Base-by-base conservation (phyloP, 306 rosid species). In the Vigna radiata region DNA sequence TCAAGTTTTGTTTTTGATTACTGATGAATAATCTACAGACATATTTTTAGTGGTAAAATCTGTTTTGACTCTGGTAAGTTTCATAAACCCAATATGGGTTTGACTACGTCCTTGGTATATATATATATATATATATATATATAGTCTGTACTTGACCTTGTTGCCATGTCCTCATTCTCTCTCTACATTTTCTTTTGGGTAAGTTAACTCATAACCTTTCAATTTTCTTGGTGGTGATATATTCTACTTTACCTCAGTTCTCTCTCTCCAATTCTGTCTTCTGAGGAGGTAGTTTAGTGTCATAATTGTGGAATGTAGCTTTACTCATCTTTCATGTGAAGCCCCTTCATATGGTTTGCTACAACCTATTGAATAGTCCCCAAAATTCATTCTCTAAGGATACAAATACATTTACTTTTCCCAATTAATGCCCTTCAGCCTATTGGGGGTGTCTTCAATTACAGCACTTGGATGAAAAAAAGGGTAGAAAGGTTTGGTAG, bases 291-390 rank as follows among this genome's bases (percentile, higher is more conserved):
- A 79, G 89, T 77, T 85, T 73, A 29, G 31, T 75, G 75, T 73
- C 85, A 82, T 85, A 81, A 81, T 83, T 89, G 81, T 85, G 85
- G 87, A 87, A 71, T 75, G 56, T 70, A 48, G 79, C 88, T 88
- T 85, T 84, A 70, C 88, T 87, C 88, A 69, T 83, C 52, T 84
- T 79, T 71, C 84, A 83, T 76, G 82, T 82, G 88, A 87, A 83
- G 69, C 72, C 74, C 31, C 81, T 86, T 82, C 52, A 56, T 56
- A 56, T 78, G 62, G 77, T 73, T 73, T 81, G 83, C 84, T 65
- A 71, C 75, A 74, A 69, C 73, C 59, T 55, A 77, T 77, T 83
- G 72, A 74, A 60, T 29, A 41, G 55, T 43, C 76, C 29, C 54
- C 77, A 79, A 50, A 79, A 48, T 52, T 80, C 63, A 23, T 48